Evolutionary conservation across 139 green algal genomes (phyloP), one percentile per base, ranked within the genome.

Genomic region (Pedinophyceae sp.): DNA sequence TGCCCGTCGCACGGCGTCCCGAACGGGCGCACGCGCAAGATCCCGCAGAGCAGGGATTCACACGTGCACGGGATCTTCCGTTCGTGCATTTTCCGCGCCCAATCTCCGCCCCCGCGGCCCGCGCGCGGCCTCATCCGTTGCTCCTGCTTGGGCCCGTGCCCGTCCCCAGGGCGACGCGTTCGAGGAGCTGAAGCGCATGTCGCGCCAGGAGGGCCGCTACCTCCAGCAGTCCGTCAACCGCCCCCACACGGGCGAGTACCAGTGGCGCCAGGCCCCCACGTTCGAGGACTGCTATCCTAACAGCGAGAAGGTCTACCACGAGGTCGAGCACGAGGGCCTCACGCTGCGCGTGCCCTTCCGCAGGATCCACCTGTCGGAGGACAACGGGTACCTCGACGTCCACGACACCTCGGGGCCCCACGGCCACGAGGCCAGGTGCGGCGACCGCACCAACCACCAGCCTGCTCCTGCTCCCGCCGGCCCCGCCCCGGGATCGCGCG

Each of bases 321-420:
- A 74, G 28, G 68, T 88, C 3, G 54, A 78, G 34, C 70, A 84
- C 58, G 40, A 81, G 4, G 77, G 64, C 17, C 43, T 45, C 2
- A 30, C 27, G 3, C 54, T 85, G 22, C 71, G 85, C 71, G 78
- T 95, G 0, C 87, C 87, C 7, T 93, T 89, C 65, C 68, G 87
- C 10, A 66, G 85, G 0, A 71, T 96, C 3, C 43, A 76, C 27
- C 73, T 96, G 7, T 82, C 73, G 3, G 87, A 76, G 13, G 86
- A 66, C n/a, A 72, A 64, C 22, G 72, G 71, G 15, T 59, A 78
- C 24, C 79, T 94, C 39, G 87, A 96, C 52, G 27, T 89, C 1
- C 93, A 94, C 52, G 87, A 95, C 66, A 96, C 87, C 40, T 83
- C 62, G 38, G 87, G 87, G 13, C 82, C 85, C 15, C 77, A 91